Conservation (phyloP, 192 early-diverging fungal genomes). For the Backusella sp. region DNA sequence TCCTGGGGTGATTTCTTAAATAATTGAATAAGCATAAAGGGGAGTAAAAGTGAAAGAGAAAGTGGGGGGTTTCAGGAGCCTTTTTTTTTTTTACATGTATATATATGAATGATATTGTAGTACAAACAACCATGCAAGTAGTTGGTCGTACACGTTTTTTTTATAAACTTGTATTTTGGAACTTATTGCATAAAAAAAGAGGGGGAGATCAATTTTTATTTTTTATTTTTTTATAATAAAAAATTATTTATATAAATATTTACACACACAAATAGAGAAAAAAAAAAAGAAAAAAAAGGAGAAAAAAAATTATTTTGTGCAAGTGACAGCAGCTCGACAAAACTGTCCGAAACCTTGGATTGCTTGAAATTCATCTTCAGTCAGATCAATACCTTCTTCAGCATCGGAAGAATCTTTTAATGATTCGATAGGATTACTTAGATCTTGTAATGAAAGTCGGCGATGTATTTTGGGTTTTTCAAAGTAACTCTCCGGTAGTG, state of each 20-base stretch:
- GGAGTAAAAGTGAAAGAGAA: background rate
- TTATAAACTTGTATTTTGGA: background rate
- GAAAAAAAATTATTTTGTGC: background rate
- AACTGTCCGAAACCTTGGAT: conserved; percentile 33
- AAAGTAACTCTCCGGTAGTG: conserved; percentile 21
- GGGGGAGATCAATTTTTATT: conserved; percentile 6
- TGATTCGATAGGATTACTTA: conserved; percentile 27
- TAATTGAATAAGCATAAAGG: background rate
- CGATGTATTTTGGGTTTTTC: background rate
- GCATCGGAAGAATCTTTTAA: conserved; percentile 6
- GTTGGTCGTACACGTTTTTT: background rate
- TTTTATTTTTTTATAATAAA: background rate
- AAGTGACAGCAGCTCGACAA: conserved; percentile 7
- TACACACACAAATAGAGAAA: background rate
- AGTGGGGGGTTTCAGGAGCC: background rate
- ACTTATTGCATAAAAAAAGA: background rate
- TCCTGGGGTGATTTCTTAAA: background rate
- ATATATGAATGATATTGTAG: background rate
- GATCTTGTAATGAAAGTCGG: conserved; percentile 21
- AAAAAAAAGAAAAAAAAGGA: background rate
- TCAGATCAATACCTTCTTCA: conserved; percentile 12
- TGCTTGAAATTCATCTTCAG: conserved; percentile 30
- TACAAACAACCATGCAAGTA: background rate
- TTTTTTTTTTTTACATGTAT: background rate
- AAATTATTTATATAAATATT: background rate